Base-by-base conservation (phyloP, 805 yeast genomes). In the Torulaspora quercuum region DNA sequence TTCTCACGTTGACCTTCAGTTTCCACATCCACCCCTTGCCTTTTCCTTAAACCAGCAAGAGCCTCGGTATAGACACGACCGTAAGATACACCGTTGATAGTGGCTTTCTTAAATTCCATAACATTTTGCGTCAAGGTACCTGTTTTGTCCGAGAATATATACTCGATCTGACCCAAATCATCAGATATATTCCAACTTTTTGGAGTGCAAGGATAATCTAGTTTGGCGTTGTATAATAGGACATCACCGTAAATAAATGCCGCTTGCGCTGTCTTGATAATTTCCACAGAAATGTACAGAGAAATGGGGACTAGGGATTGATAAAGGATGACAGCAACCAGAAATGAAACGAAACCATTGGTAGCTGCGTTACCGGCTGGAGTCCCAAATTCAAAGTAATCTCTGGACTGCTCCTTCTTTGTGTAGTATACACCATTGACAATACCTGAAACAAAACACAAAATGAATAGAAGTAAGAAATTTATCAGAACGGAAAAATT, bases 1-100 rank as follows among this genome's bases (percentile, higher is more conserved):
- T 67, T 68, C 61, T 80, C 82, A 14, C 59, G 50, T 3, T 65
- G 63, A 1, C 75, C 65, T 57, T 80, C 88, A 34, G 68, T 69
- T 37, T 78, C 82, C 5, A 80, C 83, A 59, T 84, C 86, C 33
- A 82, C 59, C 20, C 95, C 95, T 59, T 78, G 78, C 55, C 94
- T 68, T 58, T 82, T 81, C 51, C 85, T 71, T 54, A 84, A 68
- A 28, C 92, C 95, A 12, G 83, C 85, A 28, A 77, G 67, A 0
- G 92, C 92, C 53, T 84, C 95, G 2, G 95, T 84, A 52, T 84
- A 84, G 0, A 92, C 92, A 42, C 76, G 63, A 17, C 94, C 94
- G 52, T 84, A 84, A 10, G 79, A 68, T 13, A 69, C 65, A 30
- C 92, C 92, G 52, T 76, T 76, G 35, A 84, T 78, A 3, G 92